These are phyloP conservation scores for Heterobasidion parviporum DNA, from an alignment of 1,284 basidiomycete genomes.

Conservation along the genomic window DNA sequence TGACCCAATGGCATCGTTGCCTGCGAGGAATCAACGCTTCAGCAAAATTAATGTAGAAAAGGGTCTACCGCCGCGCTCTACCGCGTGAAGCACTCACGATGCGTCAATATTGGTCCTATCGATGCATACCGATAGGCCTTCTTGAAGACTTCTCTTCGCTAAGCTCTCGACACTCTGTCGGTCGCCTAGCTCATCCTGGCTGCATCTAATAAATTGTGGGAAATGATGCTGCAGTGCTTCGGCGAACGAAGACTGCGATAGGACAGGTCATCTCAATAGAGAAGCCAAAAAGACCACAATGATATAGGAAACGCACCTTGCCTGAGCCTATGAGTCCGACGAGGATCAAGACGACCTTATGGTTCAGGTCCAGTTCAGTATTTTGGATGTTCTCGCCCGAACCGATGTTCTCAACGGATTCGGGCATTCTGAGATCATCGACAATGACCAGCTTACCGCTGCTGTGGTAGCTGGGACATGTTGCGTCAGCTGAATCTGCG, in stretches of 20 bases:
- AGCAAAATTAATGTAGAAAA: neutral
- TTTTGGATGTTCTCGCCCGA: neutral
- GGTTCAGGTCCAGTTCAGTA: constrained; percentile 8
- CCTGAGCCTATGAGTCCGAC: constrained; percentile 65
- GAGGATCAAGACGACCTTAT: constrained; percentile 51
- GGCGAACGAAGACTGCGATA: constrained; percentile 59
- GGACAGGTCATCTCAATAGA: constrained; percentile 2
- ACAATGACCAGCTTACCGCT: neutral
- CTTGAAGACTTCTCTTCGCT: constrained; percentile 37
- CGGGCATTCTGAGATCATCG: neutral
- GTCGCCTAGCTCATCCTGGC: constrained; percentile 57
- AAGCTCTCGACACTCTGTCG: constrained; percentile 50
- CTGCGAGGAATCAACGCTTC: constrained; percentile 22
- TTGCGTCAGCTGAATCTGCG: no score
- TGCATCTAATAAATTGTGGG: constrained; percentile 56
- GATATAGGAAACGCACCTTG: constrained; percentile 35
- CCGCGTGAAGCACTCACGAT: constrained; percentile 32
- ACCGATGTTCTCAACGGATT: neutral
- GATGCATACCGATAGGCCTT: constrained; percentile 60
- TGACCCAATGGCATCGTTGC: constrained; percentile 63
- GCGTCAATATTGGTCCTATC: constrained; percentile 68
- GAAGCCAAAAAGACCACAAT: neutral
- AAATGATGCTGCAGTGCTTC: constrained; percentile 47
- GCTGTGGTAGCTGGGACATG: neutral
- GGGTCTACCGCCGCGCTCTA: neutral